Percentiles rank a stretch among this genome's conserved stretches.
These are phyloP conservation scores for Amphibolis antarctica DNA, from an alignment of 106 monocot species.

Conservation along the genomic window DNA sequence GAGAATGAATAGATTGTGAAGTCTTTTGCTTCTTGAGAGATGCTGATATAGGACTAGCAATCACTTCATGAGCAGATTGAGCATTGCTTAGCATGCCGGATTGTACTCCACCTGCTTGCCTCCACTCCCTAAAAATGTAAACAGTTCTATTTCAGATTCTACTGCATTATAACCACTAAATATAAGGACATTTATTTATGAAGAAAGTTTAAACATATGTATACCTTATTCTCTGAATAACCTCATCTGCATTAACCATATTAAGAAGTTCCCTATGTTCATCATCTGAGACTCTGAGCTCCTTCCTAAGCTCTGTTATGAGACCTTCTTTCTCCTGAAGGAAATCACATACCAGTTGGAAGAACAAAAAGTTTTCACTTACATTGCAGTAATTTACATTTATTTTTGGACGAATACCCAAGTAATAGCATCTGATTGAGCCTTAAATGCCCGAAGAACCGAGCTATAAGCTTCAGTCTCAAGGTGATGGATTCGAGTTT, in stretches of 20 bases:
- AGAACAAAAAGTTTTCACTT: not conserved
- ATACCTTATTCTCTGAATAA: conserved; percentile 87
- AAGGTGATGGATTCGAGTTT: conserved; percentile 76
- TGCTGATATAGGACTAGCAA: conserved; percentile 43
- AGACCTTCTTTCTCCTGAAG: conserved; percentile 91
- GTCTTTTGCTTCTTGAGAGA: conserved; percentile 51
- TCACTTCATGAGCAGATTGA: conserved; percentile 35
- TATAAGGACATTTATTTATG: not conserved
- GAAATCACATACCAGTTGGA: not conserved
- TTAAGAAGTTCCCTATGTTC: conserved; percentile 81
- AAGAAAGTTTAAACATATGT: not conserved
- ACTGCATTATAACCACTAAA: not conserved
- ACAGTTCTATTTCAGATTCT: not conserved
- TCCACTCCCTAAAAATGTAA: conserved; percentile 60
- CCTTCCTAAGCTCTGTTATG: conserved; percentile 94
- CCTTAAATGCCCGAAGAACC: conserved; percentile 94
- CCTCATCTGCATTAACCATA: conserved; percentile 88
- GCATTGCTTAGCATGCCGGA: conserved; percentile 31
- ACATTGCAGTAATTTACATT: not conserved
- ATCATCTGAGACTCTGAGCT: conserved; percentile 87
- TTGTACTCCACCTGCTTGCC: conserved; percentile 50
- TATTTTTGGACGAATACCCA: conserved; percentile 43
- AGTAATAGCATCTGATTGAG: conserved; percentile 95
- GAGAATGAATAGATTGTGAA: conserved; percentile 26
- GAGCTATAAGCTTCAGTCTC: conserved; percentile 92